Evolutionary conservation across 129 eudicot species (phyloP).

Genomic region (Flaveria brownii): DNA sequence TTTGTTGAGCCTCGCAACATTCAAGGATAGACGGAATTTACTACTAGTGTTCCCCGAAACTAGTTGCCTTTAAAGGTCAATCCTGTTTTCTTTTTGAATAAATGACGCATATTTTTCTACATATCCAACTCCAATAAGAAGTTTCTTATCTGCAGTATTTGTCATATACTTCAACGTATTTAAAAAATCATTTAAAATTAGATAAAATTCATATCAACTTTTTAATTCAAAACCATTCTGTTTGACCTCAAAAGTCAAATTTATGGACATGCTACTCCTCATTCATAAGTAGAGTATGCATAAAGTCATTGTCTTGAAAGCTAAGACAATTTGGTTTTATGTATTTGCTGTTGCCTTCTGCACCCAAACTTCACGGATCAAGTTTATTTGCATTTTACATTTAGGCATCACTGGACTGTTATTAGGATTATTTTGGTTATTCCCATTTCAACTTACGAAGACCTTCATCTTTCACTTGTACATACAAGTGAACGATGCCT

Average conservation of each 20-base stretch:
- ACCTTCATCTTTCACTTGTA: background rate
- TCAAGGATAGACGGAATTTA: background rate
- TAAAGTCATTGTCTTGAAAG: slow-evolving; percentile 33
- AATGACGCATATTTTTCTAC: background rate
- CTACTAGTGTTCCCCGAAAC: background rate
- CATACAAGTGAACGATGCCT: slow-evolving; percentile 19
- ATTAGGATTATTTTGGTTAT: background rate
- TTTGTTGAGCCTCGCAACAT: slow-evolving; percentile 67
- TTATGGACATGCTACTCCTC: slow-evolving; percentile 6
- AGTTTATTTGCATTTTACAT: no score
- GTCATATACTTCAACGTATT: background rate
- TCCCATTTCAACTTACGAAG: background rate
- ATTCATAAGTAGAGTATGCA: slow-evolving; percentile 22
- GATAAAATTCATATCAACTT: background rate
- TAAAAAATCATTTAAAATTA: background rate
- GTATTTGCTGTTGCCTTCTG: background rate
- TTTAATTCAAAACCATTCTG: slow-evolving; percentile 4
- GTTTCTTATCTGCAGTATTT: background rate
- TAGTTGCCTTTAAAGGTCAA: slow-evolving; percentile 33
- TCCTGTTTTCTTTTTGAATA: background rate
- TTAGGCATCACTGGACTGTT: no score
- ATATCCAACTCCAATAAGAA: slow-evolving; percentile 17
- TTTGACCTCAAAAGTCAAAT: background rate
- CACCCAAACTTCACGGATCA: no score
- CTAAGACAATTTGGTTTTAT: slow-evolving; percentile 16